Conservation (phyloP, 1,139 yeast species). For the Blastobotrys buckinghamii region DNA sequence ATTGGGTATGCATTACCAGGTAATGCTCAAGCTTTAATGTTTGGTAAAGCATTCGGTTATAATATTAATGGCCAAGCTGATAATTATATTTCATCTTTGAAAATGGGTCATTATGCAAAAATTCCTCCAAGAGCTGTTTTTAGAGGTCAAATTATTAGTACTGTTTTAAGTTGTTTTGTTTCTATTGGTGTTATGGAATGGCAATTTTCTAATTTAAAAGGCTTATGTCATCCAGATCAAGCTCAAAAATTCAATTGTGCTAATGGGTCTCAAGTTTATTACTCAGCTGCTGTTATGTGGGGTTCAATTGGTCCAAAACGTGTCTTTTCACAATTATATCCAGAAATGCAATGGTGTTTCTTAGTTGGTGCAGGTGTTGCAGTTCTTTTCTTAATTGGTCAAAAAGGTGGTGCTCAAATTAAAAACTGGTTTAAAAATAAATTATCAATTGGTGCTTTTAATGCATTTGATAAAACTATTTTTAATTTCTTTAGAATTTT, state of each 20-base stretch:
- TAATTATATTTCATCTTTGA: slow-evolving; percentile 48
- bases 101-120: slow-evolving; percentile 50
- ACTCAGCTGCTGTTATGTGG: slow-evolving; percentile 51
- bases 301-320: slow-evolving; percentile 64
- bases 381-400: slow-evolving; percentile 42
- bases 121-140: slow-evolving; percentile 58
- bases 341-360: slow-evolving; percentile 42
- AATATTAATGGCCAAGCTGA: slow-evolving; percentile 61
- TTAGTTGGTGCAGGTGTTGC: slow-evolving; percentile 41
- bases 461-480: slow-evolving; percentile 12
- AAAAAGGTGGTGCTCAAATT: slow-evolving; percentile 43
- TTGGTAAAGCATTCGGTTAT: slow-evolving; percentile 47
- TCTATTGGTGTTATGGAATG: slow-evolving; percentile 50
- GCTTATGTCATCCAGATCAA: slow-evolving; percentile 43
- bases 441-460: slow-evolving; percentile 6
- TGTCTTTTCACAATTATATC: slow-evolving; percentile 44
- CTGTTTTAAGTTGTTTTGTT: slow-evolving; percentile 34
- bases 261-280: slow-evolving; percentile 40
- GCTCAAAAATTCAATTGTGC: slow-evolving; percentile 30
- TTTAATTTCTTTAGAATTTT: slow-evolving; percentile 39
- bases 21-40: no score
- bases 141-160: slow-evolving; percentile 48
- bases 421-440: slow-evolving; percentile 36
- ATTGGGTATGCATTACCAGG: slow-evolving; percentile 61
- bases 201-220: slow-evolving; percentile 43